Percentiles rank a stretch among this genome's conserved stretches.
Evolutionary conservation across 2,329 filamentous ascomycete genomes (phyloP).

Genomic region (Ophioceras dolichostomum): DNA sequence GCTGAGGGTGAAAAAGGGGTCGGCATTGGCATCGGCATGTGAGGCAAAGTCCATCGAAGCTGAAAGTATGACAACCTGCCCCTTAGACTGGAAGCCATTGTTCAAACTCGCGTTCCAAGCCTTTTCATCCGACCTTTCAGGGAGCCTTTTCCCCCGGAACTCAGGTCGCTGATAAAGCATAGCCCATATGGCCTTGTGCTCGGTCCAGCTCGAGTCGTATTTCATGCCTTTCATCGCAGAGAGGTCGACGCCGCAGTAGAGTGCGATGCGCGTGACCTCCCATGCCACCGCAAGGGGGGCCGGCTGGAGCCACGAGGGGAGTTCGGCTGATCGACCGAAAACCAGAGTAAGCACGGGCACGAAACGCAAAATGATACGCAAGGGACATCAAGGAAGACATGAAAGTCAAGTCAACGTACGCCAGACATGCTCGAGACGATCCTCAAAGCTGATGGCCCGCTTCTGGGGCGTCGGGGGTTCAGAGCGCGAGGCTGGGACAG

Average conservation of each 20-base stretch:
- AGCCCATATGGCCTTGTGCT: conserved; percentile 30
- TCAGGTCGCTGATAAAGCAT: conserved; percentile 23
- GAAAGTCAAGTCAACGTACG: conserved; percentile 18
- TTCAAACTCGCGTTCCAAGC: conserved; percentile 33
- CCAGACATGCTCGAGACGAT: conserved; percentile 23
- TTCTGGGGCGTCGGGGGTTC: not conserved
- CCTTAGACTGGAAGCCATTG: conserved; percentile 18
- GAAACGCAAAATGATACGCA: not conserved
- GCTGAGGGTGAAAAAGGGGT: conserved; percentile 30
- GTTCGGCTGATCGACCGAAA: conserved; percentile 22
- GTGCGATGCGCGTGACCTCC: conserved; percentile 36
- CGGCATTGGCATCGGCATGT: conserved; percentile 16
- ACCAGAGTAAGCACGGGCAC: not conserved
- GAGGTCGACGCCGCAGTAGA: conserved; percentile 30
- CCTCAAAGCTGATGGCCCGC: conserved; percentile 5
- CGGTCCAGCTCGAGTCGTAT: conserved; percentile 27
- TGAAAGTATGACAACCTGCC: conserved; percentile 28
- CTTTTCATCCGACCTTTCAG: conserved; percentile 27
- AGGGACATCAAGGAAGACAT: not conserved
- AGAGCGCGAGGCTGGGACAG: too few species aligned
- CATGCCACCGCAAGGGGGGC: conserved; percentile 38
- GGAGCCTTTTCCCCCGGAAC: conserved; percentile 33
- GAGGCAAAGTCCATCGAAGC: conserved; percentile 28
- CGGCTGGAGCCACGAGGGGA: conserved; percentile 24
- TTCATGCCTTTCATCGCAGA: conserved; percentile 16